Evolutionary conservation across 345 rosid genomes (phyloP).

Genomic region (Nephelium lappaceum): DNA sequence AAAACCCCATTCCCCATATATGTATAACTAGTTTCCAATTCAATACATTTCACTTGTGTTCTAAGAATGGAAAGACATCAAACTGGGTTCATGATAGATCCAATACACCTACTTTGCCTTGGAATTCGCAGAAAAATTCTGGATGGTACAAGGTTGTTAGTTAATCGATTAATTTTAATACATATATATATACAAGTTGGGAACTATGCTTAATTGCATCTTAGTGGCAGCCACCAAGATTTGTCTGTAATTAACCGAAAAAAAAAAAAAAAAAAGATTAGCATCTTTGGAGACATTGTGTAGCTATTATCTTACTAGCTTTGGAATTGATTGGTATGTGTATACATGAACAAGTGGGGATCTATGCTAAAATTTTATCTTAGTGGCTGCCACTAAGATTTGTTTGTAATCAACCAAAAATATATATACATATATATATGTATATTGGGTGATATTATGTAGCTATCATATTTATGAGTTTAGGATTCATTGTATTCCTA

Average conservation of each 20-base stretch:
- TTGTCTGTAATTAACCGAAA: background rate
- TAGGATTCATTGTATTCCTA: no score
- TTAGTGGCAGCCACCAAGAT: background rate
- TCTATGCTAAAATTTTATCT: background rate
- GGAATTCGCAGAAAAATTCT: background rate
- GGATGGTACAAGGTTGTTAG: background rate
- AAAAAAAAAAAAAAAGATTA: no score
- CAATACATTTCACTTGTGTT: background rate
- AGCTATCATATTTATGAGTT: no score
- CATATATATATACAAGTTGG: background rate
- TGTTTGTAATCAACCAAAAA: no score
- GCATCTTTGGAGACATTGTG: no score
- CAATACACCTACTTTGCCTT: background rate
- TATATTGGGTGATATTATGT: no score
- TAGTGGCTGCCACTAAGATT: background rate
- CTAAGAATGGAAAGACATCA: background rate
- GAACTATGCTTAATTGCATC: background rate
- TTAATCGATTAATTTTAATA: background rate
- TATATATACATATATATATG: no score
- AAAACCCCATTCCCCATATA: background rate
- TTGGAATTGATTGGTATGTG: no score
- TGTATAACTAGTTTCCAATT: no score
- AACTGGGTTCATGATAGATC: conserved; percentile 3
- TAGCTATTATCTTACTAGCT: no score
- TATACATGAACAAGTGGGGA: background rate